These are phyloP conservation scores for Hypoxylon sp. DNA, from an alignment of 2,329 filamentous ascomycete species.

Conservation along the genomic window DNA sequence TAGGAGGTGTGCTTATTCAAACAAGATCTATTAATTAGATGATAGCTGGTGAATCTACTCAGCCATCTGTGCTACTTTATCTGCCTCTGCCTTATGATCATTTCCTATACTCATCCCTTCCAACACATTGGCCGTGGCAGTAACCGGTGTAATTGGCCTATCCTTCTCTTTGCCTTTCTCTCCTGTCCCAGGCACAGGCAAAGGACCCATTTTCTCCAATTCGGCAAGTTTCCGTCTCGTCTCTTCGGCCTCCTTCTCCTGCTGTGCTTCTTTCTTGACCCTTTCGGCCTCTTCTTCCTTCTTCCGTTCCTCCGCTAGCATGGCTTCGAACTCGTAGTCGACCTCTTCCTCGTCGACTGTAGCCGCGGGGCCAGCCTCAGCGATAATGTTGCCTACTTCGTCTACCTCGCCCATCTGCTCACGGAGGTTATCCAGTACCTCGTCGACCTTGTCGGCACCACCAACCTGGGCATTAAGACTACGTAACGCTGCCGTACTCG, in stretches of 20 bases:
- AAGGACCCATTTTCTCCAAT: conserved; percentile 58
- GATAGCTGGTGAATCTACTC: conserved; percentile 21
- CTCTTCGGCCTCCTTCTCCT: conserved; percentile 64
- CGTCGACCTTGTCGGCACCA: conserved; percentile 80
- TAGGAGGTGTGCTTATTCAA: conserved; percentile 13
- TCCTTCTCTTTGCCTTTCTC: conserved; percentile 48
- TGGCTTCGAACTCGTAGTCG: conserved; percentile 85
- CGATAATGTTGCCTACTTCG: conserved; percentile 84
- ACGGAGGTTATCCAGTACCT: conserved; percentile 80
- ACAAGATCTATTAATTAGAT: conserved; percentile 31
- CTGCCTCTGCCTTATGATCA: conserved; percentile 28
- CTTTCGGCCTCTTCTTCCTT: conserved; percentile 64
- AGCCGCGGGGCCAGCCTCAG: conserved; percentile 68
- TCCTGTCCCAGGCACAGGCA: conserved; percentile 57
- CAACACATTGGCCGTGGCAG: conserved; percentile 56
- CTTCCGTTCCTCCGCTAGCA: conserved; percentile 74
- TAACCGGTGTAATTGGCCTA: conserved; percentile 49
- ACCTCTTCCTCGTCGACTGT: conserved; percentile 84
- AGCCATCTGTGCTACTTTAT: conserved; percentile 33
- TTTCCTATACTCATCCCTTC: conserved; percentile 58
- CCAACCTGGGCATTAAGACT: conserved; percentile 83
- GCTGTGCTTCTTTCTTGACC: conserved; percentile 61
- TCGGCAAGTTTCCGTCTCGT: conserved; percentile 66
- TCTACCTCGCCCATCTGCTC: conserved; percentile 87
- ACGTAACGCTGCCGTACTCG: conserved; percentile 79